Evolutionary conservation across 2,329 filamentous ascomycete genomes (phyloP), one percentile per base, ranked within the genome.

Genomic region (Colletotrichum sp.): DNA sequence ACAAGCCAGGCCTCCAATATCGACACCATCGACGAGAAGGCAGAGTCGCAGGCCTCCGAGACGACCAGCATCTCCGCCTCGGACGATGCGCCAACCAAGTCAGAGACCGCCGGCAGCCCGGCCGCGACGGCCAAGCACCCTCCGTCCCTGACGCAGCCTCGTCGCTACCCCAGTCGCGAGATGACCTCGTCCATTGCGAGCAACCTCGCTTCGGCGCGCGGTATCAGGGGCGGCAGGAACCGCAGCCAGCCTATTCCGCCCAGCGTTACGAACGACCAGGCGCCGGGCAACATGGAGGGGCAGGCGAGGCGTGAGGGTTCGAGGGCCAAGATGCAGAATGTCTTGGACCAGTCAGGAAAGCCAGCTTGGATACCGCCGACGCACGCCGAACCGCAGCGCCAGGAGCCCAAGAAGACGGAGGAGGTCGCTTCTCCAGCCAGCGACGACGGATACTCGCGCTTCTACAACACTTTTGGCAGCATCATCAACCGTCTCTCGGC

Each of bases 381-480:
- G 28, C 78, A 79, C 57, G 78, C 74, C n/a, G 78, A 81, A 26
- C 30, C 72, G n/a, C 64, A 69, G 13, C 82, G 77, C 69, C 81
- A 77, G 76, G 80, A 80, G 75, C 72, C 79, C 26, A 71, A 81
- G 10, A 79, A 83, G 59, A 63, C 80, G 3, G 80, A 81, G n/a
- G 83, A 86, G 64, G 32, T 79, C 5, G 12, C 79, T 62, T 72
- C 74, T n/a, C 63, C 73, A 4, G 78, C 81, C 4, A 87, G 85
- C 79, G 95, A 98, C 36, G 96, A 96, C 72, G 94, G 95, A 8
- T 99, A 98, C 82, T 92, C 95, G 8, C 92, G 93, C 70, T 99
- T 99, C 86, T 99, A 99, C 85, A 96, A 91, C 75, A 96, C 95
- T 2, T 98, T 98, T 81, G 96, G 96, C 71, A 95, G 91, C 70